A percentile compares a stretch with the other conserved stretches of the same genome.
These are phyloP conservation scores for Mycena amicta DNA, from an alignment of 768 basidiomycete species.

Conservation along the genomic window DNA sequence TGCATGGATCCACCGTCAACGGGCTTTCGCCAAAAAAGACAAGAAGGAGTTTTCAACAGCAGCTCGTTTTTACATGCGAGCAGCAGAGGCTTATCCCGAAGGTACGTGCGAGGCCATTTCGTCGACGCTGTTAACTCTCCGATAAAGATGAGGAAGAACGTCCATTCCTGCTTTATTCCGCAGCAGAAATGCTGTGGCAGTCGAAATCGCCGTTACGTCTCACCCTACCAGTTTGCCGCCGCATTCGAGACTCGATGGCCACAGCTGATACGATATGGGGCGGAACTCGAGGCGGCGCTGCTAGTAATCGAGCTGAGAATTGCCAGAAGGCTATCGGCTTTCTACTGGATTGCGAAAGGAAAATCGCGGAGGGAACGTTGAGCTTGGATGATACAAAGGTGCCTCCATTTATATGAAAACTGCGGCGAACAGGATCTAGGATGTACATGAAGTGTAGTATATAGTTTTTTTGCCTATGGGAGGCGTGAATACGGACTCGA, in stretches of 20 bases:
- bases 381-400: not conserved
- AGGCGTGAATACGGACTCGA: too few species aligned
- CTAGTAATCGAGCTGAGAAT: not conserved
- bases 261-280: not conserved
- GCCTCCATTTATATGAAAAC: not conserved
- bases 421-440: too few species aligned
- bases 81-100: not conserved
- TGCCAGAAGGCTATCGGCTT: not conserved
- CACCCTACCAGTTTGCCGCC: not conserved
- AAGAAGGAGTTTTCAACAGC: not conserved
- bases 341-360: not conserved
- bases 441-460: not conserved
- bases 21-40: not conserved
- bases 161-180: not conserved
- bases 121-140: not conserved
- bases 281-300: not conserved
- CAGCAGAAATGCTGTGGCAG: not conserved
- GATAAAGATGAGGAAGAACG: slow-evolving; percentile 1
- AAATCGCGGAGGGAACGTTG: not conserved
- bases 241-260: not conserved
- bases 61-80: not conserved
- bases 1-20: not conserved
- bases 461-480: not conserved
- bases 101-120: not conserved
- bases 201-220: not conserved